phyloP scores from a whole-genome alignment of 2,329 filamentous ascomycete species.

The Venturia aucupariae region DNA sequence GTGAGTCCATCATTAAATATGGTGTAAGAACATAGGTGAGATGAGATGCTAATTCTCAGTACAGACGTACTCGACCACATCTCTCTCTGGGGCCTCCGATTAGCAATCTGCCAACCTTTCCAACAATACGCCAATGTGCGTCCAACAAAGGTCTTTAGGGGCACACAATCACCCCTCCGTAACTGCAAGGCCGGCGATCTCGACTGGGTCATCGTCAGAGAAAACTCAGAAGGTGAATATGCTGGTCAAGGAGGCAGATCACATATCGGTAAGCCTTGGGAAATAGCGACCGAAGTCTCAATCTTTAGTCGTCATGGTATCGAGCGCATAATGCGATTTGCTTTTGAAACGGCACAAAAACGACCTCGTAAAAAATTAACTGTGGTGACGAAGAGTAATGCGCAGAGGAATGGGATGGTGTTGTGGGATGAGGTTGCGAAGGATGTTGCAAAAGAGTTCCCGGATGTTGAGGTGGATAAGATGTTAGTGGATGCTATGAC shows the following conservation, averaged over 20 bases:
- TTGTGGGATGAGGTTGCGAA: slow-evolving; percentile 57
- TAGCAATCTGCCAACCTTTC: slow-evolving; percentile 57
- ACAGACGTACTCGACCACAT: slow-evolving; percentile 47
- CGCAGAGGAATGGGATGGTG: slow-evolving; percentile 50
- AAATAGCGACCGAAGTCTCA: slow-evolving; percentile 37
- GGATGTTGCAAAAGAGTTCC: slow-evolving; percentile 37
- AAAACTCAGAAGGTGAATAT: slow-evolving; percentile 65
- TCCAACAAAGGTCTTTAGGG: slow-evolving; percentile 37
- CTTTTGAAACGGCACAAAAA: slow-evolving; percentile 36
- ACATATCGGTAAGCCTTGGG: slow-evolving; percentile 31
- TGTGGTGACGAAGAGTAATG: slow-evolving; percentile 42
- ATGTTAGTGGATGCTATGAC: slow-evolving; percentile 44
- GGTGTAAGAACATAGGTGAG: too few relatives aligned
- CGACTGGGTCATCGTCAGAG: slow-evolving; percentile 40
- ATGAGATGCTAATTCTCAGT: background rate
- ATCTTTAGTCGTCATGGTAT: slow-evolving; percentile 39
- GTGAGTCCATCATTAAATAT: slow-evolving; percentile 26
- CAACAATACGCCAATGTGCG: slow-evolving; percentile 63
- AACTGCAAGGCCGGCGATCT: slow-evolving; percentile 29
- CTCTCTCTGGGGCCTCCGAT: slow-evolving; percentile 55
- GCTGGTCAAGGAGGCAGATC: slow-evolving; percentile 50
- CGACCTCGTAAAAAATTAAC: slow-evolving; percentile 38
- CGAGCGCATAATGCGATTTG: slow-evolving; percentile 40
- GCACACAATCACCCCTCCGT: slow-evolving; percentile 32
- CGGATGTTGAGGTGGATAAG: slow-evolving; percentile 37